These are phyloP conservation scores for Exophiala sp. DNA, from an alignment of 2,329 filamentous ascomycete genomes.

Conservation along the genomic window DNA sequence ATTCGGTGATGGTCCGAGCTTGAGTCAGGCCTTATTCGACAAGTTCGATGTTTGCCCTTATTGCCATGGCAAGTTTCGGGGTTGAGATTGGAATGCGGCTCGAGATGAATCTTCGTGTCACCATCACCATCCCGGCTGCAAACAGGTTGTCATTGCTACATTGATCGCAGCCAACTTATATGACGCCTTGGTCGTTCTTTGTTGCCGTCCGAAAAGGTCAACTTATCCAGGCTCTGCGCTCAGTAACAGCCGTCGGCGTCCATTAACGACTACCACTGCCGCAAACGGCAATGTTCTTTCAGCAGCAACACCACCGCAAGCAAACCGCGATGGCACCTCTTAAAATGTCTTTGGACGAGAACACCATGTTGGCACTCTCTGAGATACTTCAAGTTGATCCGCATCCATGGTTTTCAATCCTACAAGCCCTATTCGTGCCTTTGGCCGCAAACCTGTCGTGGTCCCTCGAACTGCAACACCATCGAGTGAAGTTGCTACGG, in stretches of 20 bases:
- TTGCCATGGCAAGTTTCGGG: constrained; percentile 29
- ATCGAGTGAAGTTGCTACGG: not conserved
- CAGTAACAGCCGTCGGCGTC: constrained; percentile 1
- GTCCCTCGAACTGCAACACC: constrained; percentile 1
- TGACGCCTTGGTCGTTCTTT: constrained; percentile 8
- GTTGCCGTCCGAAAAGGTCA: constrained; percentile 17
- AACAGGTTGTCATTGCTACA: constrained; percentile 11
- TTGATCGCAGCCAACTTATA: not conserved
- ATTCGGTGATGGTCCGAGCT: constrained; percentile 22
- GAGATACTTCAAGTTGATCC: not conserved
- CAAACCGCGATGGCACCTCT: constrained; percentile 15
- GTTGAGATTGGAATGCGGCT: constrained; percentile 25
- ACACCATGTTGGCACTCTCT: not conserved
- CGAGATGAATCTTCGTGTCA: constrained; percentile 20
- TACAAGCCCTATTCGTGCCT: constrained; percentile 18
- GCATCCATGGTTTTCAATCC: constrained; percentile 18
- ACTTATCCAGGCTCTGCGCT: constrained; percentile 7
- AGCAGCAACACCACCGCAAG: constrained; percentile 12
- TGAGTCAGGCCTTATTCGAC: constrained; percentile 25
- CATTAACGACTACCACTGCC: constrained; percentile 13
- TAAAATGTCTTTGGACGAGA: constrained; percentile 13
- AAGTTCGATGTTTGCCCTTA: constrained; percentile 29
- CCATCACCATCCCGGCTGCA: constrained; percentile 15
- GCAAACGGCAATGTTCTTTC: constrained; percentile 26
- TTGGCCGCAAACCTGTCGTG: constrained; percentile 13